These are phyloP conservation scores for Flaveria trinervia DNA, from an alignment of 129 eudicot genomes.

Conservation along the genomic window DNA sequence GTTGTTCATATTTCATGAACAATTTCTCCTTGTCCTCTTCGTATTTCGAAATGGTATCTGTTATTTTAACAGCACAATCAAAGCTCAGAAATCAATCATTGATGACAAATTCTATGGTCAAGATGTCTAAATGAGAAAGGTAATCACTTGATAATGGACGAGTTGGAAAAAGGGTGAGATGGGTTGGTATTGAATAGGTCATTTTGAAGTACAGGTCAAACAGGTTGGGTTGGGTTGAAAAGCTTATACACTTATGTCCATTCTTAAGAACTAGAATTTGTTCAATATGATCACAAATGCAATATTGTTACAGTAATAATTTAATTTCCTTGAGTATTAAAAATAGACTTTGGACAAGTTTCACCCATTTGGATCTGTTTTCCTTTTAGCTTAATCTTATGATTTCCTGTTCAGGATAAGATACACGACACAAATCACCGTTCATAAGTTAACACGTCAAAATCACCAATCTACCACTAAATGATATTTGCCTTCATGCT, in stretches of 20 bases:
- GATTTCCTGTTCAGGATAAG: neutral
- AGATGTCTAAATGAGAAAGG: neutral
- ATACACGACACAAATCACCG: neutral
- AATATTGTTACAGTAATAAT: neutral
- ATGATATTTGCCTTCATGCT: neutral
- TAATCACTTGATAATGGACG: neutral
- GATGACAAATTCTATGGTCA: neutral
- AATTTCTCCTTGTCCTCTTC: conserved; percentile 90
- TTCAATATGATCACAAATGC: neutral
- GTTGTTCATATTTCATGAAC: conserved; percentile 77
- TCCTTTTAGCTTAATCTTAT: neutral
- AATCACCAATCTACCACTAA: neutral
- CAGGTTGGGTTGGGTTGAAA: conserved; percentile 2
- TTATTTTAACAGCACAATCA: conserved; percentile 22
- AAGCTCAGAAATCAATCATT: neutral
- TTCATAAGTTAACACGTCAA: neutral
- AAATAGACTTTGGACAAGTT: neutral
- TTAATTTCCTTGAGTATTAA: neutral
- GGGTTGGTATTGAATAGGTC: neutral
- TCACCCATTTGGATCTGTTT: neutral
- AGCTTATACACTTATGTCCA: neutral
- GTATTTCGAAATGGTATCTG: conserved; percentile 74
- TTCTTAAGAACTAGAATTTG: neutral
- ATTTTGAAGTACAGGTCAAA: conserved; percentile 11
- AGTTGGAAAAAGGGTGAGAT: neutral